phyloP scores from a whole-genome alignment of 345 rosid genomes.

The Chamaenerion angustifolium region DNA sequence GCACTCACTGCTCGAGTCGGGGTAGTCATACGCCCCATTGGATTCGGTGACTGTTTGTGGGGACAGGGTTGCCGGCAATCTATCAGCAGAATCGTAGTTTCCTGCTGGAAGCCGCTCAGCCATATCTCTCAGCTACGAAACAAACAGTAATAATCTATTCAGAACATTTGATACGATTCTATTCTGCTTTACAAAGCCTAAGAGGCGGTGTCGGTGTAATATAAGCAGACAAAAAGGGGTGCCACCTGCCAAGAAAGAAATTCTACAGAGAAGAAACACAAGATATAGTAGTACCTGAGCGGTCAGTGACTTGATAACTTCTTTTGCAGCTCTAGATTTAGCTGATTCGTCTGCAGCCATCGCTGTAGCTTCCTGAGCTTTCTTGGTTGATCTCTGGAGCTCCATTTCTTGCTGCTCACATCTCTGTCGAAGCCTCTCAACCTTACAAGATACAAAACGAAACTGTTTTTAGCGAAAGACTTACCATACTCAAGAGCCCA shows the following conservation, averaged over 20 bases:
- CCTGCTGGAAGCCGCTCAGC: constrained; percentile 73
- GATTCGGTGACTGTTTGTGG: constrained; percentile 52
- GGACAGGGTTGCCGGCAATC: constrained; percentile 15
- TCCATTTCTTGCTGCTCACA: constrained; percentile 78
- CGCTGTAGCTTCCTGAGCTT: constrained; percentile 65
- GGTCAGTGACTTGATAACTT: constrained; percentile 86
- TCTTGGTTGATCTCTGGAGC: constrained; percentile 64
- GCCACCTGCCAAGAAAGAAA: not conserved
- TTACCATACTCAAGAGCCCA: not conserved
- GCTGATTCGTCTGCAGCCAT: constrained; percentile 70
- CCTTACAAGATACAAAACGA: constrained; percentile 17
- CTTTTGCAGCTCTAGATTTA: constrained; percentile 84
- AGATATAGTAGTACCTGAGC: constrained; percentile 48
- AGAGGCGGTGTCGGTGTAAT: too few relatives aligned
- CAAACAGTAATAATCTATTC: not conserved
- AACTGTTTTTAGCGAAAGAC: too few relatives aligned
- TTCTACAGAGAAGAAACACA: constrained; percentile 4
- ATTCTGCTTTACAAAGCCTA: not conserved
- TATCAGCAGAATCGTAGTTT: constrained; percentile 38
- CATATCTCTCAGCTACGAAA: constrained; percentile 73
- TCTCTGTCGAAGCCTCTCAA: constrained; percentile 57
- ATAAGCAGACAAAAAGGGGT: too few relatives aligned
- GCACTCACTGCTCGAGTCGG: constrained; percentile 44
- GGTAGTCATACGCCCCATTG: constrained; percentile 34
- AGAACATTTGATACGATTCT: too few relatives aligned